These are phyloP conservation scores for Trypanosoma cruzi DNA, from an alignment of 208 protist species.

Conservation along the genomic window DNA sequence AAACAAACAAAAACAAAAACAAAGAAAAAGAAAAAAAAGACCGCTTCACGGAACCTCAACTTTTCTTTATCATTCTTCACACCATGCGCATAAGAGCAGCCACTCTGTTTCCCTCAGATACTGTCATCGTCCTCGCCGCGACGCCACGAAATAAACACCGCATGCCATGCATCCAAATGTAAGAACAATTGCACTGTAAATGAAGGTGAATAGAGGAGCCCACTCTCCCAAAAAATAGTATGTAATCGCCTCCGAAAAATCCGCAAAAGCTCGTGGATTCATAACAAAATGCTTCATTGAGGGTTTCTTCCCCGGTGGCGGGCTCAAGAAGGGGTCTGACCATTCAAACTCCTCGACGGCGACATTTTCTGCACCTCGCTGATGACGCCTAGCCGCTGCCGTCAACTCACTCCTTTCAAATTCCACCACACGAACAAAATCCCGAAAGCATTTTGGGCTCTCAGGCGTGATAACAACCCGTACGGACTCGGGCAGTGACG, in stretches of 20 bases:
- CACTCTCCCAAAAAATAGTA: conserved; percentile 42
- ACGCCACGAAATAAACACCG: conserved; percentile 8
- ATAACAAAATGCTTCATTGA: conserved; percentile 43
- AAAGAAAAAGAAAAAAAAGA: not conserved
- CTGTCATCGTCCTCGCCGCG: not conserved
- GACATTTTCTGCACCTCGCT: conserved; percentile 3
- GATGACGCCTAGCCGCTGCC: conserved; percentile 21
- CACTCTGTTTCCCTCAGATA: not conserved
- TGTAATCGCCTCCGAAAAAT: conserved; percentile 32
- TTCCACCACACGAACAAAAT: conserved; percentile 26
- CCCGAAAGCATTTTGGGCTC: conserved; percentile 32
- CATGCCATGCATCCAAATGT: conserved; percentile 10
- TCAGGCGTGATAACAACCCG: conserved; percentile 40
- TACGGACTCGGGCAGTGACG: conserved; percentile 34
- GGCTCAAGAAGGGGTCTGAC: conserved; percentile 46
- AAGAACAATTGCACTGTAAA: conserved; percentile 8
- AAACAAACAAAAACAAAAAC: not conserved
- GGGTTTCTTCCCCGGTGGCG: conserved; percentile 34
- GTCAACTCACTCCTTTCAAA: conserved; percentile 37
- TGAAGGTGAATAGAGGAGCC: conserved; percentile 4
- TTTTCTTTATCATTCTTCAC: not conserved
- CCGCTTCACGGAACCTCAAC: not conserved
- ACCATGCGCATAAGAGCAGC: not conserved
- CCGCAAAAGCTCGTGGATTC: conserved; percentile 60
- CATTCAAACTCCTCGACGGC: conserved; percentile 32